These are phyloP conservation scores for Colletotrichum liriopes DNA, from an alignment of 2,329 filamentous ascomycete genomes.

Conservation along the genomic window DNA sequence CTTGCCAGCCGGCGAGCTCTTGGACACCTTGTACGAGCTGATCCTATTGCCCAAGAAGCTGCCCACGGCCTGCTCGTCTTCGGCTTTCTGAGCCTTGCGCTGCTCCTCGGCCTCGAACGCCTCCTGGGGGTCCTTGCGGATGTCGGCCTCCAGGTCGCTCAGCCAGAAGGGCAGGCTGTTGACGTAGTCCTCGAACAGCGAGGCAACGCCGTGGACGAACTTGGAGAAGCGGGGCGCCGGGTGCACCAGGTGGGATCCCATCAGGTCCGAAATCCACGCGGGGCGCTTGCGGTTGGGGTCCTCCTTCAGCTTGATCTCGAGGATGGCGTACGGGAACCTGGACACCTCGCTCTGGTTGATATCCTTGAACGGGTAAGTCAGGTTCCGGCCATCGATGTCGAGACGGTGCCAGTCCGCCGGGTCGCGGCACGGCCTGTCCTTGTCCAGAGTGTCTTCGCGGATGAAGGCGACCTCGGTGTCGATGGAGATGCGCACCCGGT, in stretches of 20 bases:
- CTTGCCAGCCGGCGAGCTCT: slow-evolving; percentile 78
- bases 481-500: slow-evolving; percentile 91
- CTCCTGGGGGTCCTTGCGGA: slow-evolving; percentile 90
- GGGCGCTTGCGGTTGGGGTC: slow-evolving; percentile 77
- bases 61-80: slow-evolving; percentile 91
- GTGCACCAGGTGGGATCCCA: slow-evolving; percentile 93
- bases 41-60: slow-evolving; percentile 81
- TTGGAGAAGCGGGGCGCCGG: slow-evolving; percentile 94
- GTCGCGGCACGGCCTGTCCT: slow-evolving; percentile 88
- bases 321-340: slow-evolving; percentile 89
- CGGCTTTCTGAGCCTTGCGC: slow-evolving; percentile 82
- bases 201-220: slow-evolving; percentile 93
- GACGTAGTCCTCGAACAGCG: slow-evolving; percentile 94
- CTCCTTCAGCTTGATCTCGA: slow-evolving; percentile 92
- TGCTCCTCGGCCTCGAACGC: slow-evolving; percentile 95
- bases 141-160: slow-evolving; percentile 91
- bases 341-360: slow-evolving; percentile 93
- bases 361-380: slow-evolving; percentile 89
- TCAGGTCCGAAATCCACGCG: slow-evolving; percentile 92
- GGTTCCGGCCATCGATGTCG: slow-evolving; percentile 87
- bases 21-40: slow-evolving; percentile 70
- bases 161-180: slow-evolving; percentile 98
- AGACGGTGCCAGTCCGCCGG: slow-evolving; percentile 90
- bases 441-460: slow-evolving; percentile 82
- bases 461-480: slow-evolving; percentile 95